phyloP scores from a whole-genome alignment of 192 early-diverging fungal genomes.

The Radiomyces spectabilis region DNA sequence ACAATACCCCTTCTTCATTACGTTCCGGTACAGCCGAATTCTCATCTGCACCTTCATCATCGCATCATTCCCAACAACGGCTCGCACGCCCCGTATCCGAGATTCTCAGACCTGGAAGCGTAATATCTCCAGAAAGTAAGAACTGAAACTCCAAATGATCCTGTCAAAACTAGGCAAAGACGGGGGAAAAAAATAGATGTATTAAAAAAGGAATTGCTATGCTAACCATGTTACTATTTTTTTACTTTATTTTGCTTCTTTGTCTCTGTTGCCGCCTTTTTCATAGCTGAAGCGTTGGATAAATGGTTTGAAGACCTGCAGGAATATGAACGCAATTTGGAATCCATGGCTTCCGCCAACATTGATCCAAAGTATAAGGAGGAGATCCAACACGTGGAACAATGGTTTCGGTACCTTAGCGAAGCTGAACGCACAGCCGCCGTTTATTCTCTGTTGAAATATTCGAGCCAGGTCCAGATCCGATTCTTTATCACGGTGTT shows the following conservation, averaged over 20 bases:
- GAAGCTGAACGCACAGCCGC: constrained; percentile 89
- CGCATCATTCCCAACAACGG: no score
- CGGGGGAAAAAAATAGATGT: no score
- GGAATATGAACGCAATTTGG: constrained; percentile 88
- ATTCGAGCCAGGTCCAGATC: constrained; percentile 84
- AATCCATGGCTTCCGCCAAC: constrained; percentile 81
- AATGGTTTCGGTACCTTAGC: constrained; percentile 89
- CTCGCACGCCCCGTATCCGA: no score
- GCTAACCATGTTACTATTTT: no score
- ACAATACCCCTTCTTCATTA: no score
- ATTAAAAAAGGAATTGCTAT: no score
- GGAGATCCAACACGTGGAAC: constrained; percentile 88
- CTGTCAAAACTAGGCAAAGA: no score
- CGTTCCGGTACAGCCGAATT: no score
- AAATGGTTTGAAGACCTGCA: constrained; percentile 89
- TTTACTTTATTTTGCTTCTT: neutral
- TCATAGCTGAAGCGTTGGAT: constrained; percentile 62
- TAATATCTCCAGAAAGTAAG: no score
- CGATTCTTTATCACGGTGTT: constrained; percentile 92
- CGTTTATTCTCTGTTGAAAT: constrained; percentile 86
- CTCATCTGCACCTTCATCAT: no score
- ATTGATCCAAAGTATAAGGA: constrained; percentile 82
- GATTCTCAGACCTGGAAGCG: no score
- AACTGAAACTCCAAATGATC: no score
- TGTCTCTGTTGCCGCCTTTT: neutral